Percentiles rank a stretch among this genome's conserved stretches.
phyloP scores from a whole-genome alignment of 1,139 yeast species.

The Pichia sp. region DNA sequence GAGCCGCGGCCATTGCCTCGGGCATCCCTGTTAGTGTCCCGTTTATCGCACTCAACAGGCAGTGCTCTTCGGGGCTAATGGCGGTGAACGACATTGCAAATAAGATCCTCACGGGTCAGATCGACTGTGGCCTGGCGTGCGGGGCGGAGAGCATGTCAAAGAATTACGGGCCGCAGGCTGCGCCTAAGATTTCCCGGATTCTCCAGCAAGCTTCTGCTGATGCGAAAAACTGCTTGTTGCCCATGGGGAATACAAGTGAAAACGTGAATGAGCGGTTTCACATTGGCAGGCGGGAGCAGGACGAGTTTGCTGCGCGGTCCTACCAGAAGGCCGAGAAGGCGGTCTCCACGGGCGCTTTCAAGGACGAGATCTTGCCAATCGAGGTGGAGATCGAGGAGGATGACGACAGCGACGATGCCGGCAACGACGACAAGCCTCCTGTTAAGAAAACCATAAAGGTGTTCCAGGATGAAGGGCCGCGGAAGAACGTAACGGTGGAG shows the following conservation, averaged over 20 bases:
- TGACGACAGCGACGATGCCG: constrained; percentile 33
- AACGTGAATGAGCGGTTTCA: constrained; percentile 62
- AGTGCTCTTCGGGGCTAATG: constrained; percentile 90
- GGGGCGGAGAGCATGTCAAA: constrained; percentile 93
- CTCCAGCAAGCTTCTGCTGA: constrained; percentile 40
- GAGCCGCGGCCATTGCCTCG: constrained; percentile 76
- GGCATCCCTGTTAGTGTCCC: constrained; percentile 71
- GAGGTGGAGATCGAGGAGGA: constrained; percentile 49
- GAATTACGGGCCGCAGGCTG: constrained; percentile 72
- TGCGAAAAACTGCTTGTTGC: constrained; percentile 65
- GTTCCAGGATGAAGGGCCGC: constrained; percentile 84
- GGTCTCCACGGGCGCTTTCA: constrained; percentile 63
- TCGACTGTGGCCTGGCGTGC: constrained; percentile 83
- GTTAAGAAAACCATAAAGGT: constrained; percentile 45
- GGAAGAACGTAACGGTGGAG: constrained; percentile 78
- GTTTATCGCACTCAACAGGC: constrained; percentile 82
- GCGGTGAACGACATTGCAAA: constrained; percentile 87
- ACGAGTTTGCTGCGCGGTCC: constrained; percentile 81
- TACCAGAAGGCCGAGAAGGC: constrained; percentile 81
- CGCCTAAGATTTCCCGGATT: constrained; percentile 55
- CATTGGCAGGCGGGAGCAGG: constrained; percentile 71
- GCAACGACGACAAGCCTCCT: constrained; percentile 33
- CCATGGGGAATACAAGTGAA: constrained; percentile 92
- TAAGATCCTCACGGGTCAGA: constrained; percentile 82
- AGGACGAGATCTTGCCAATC: constrained; percentile 82